phyloP scores from a whole-genome alignment of 495 filamentous ascomycete species.

The Trichoderma gamsii region DNA sequence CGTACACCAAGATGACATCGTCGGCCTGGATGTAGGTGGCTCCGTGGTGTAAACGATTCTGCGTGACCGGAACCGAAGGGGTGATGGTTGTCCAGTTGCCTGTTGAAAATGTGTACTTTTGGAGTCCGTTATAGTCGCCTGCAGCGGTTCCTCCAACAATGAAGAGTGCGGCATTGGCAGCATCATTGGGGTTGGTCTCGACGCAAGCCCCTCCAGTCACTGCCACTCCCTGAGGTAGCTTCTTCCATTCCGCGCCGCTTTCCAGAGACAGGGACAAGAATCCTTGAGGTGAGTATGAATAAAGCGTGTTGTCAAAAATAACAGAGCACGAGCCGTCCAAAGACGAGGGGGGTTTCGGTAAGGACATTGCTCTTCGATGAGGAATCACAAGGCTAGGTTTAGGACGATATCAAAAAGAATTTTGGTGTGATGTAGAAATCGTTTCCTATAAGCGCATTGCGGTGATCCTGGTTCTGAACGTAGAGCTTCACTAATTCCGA shows the following conservation, averaged over 20 bases:
- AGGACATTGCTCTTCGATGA: conserved; percentile 42
- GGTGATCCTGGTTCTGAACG: neutral
- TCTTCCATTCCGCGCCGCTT: conserved; percentile 64
- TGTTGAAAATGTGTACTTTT: conserved; percentile 73
- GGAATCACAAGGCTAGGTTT: neutral
- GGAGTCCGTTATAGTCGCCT: conserved; percentile 66
- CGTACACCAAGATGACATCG: conserved; percentile 73
- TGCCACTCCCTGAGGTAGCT: conserved; percentile 54
- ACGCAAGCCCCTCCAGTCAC: conserved; percentile 77
- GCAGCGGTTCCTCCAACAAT: conserved; percentile 70
- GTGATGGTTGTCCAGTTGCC: conserved; percentile 67
- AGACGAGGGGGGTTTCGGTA: conserved; percentile 57
- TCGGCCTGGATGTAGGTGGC: conserved; percentile 67
- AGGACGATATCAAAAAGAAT: conserved; percentile 7
- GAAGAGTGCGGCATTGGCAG: conserved; percentile 57
- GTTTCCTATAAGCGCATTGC: neutral
- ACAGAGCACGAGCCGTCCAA: conserved; percentile 76
- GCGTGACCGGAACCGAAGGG: conserved; percentile 48
- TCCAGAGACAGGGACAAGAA: conserved; percentile 69
- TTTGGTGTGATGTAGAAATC: neutral
- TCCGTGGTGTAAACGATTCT: conserved; percentile 66
- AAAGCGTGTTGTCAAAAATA: conserved; percentile 77
- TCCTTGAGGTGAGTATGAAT: conserved; percentile 68
- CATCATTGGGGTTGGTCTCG: conserved; percentile 52
- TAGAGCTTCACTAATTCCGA: neutral